Base-by-base conservation (phyloP, 352 stramenopile genomes). In the Globisporangium heterothallicum region DNA sequence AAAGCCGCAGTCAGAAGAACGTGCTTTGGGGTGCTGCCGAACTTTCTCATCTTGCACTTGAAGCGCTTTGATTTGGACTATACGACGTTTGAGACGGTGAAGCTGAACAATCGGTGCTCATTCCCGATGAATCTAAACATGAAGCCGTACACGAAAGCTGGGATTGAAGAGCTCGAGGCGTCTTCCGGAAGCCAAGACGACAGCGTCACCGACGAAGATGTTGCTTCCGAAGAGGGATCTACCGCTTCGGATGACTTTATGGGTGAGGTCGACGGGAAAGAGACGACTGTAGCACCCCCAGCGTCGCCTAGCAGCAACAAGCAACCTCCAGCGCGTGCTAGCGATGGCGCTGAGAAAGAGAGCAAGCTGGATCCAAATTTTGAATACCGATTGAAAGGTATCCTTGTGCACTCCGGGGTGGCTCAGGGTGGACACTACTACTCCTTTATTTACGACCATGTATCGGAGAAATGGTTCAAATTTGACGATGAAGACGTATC, bases 31-130 rank as follows among this genome's bases (percentile, higher is more conserved):
- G 74, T 78, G 16, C 66, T 99, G 14, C 97, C 97, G 0, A 98
- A 99, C 58, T 73, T 99, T 49, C 72, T 99, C 19, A 96, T 99
- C 51, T 71, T 99, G 34, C 97, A 98, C 63, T 64, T 99, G 43
- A 99, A 99, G 74, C 85, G 97, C 42, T 99, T 99, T 63, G 97
- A 99, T 76, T 84, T 99, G 59, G 97, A 99, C 66, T 99, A 98
- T 63, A 98, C 84, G 42, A 99, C 96, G 12, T 99, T 99, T 55
- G 96, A 99, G 71, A 99, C 97, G 4, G 97, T 99, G 6, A 99
- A 99, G 65, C 71, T 99, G 30, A 99, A 99, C 68, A 98, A 97
- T 57, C 78, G 95, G 5, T 98, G 92, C 63, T 94, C 95, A 21
- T 99, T 99, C 70, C 95, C 93, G n/a, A 91, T 98, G 78, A 86